A percentile compares a stretch with the other conserved stretches of the same genome.
Conservation (phyloP, 192 early-diverging fungal genomes). For the Backusella circina region DNA sequence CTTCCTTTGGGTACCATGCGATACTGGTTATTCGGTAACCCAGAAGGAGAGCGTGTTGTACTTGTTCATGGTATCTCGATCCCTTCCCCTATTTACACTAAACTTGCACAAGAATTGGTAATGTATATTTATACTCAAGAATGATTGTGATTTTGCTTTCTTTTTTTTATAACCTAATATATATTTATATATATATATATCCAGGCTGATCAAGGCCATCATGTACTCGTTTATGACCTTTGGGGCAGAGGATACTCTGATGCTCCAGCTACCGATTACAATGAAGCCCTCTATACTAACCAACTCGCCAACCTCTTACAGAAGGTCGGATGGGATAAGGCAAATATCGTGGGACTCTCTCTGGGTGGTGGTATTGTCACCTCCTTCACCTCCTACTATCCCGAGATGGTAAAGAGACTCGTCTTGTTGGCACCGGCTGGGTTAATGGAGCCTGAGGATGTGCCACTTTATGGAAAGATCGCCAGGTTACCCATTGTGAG, state of each 20-base stretch:
- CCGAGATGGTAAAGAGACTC: constrained; percentile 39
- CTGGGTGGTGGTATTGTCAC: constrained; percentile 47
- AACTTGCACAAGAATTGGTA: constrained; percentile 13
- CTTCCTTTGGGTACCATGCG: constrained; percentile 40
- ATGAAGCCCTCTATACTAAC: constrained; percentile 33
- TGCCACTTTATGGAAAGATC: constrained; percentile 14
- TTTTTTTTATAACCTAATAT: too few relatives aligned
- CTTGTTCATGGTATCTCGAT: constrained; percentile 44
- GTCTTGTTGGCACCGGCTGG: constrained; percentile 46
- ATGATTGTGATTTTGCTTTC: too few relatives aligned
- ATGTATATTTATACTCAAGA: too few relatives aligned
- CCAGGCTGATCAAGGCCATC: constrained; percentile 32
- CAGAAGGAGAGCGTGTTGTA: constrained; percentile 31
- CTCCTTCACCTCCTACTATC: constrained; percentile 35
- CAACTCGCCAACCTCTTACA: constrained; percentile 42
- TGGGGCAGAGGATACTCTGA: constrained; percentile 49
- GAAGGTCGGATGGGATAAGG: constrained; percentile 41
- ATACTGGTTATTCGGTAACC: constrained; percentile 42
- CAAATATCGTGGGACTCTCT: constrained; percentile 38
- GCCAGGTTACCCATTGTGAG: constrained; percentile 9
- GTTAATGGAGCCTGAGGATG: constrained; percentile 27
- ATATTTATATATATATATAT: constrained; percentile 6
- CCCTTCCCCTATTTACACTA: constrained; percentile 1
- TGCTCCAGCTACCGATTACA: constrained; percentile 34
- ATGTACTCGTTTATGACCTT: constrained; percentile 43